Percentiles rank a stretch among this genome's conserved stretches.
Evolutionary conservation across 257 asterid genomes (phyloP).

Genomic region (Solanum bulbocastanum): DNA sequence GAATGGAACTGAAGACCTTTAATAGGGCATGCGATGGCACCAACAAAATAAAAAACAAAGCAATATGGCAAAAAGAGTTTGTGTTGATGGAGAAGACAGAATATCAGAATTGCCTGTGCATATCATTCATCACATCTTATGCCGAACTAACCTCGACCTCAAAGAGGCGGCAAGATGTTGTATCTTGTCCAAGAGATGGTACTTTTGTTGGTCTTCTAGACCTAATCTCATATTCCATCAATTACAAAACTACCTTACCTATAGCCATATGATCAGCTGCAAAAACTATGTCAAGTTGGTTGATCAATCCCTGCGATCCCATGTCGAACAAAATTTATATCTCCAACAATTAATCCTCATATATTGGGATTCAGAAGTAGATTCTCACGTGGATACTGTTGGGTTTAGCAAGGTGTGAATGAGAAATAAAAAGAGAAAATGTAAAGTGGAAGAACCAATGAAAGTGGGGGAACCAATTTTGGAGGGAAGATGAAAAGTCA

Average conservation of each 20-base stretch:
- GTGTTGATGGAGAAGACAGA: not conserved
- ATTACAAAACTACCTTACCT: not conserved
- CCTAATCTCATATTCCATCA: not conserved
- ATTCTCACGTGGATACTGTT: not conserved
- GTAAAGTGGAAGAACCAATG: no score
- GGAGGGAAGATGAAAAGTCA: no score
- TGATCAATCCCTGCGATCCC: not conserved
- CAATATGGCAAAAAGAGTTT: not conserved
- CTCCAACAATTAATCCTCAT: not conserved
- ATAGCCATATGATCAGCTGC: no score
- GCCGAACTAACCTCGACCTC: not conserved
- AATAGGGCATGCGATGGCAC: no score
- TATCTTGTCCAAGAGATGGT: not conserved
- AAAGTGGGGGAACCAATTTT: no score
- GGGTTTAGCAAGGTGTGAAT: no score
- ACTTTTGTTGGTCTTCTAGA: not conserved
- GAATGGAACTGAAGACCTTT: no score
- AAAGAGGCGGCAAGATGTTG: not conserved
- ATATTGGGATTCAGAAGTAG: not conserved
- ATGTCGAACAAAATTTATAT: not conserved
- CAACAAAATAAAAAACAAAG: no score
- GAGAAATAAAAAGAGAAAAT: no score
- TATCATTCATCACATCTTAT: not conserved
- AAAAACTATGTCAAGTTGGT: not conserved
- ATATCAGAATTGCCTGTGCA: not conserved